Conservation (phyloP, 179 eudicot genomes). For the Beta corolliflora region DNA sequence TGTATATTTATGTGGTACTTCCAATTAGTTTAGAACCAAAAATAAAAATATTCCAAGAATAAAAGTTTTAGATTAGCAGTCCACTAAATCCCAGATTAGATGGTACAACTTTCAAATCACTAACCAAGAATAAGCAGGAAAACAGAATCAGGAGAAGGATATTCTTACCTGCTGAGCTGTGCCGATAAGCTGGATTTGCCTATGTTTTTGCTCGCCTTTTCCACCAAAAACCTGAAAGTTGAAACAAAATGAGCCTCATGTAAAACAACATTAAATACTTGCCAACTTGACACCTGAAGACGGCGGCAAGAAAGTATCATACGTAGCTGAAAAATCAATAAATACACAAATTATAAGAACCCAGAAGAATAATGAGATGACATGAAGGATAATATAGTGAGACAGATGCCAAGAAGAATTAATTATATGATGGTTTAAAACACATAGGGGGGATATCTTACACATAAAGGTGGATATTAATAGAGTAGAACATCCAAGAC, state of each 20-base stretch:
- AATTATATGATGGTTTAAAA: neutral
- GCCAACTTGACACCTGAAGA: neutral
- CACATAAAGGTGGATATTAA: neutral
- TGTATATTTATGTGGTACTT: neutral
- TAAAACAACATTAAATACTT: neutral
- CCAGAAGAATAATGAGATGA: neutral
- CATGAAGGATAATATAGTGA: neutral
- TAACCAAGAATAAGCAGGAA: neutral
- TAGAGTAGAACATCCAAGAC: neutral
- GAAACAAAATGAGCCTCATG: neutral
- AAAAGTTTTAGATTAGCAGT: neutral
- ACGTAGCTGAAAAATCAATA: neutral
- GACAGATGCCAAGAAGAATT: neutral
- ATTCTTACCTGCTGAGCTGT: constrained; percentile 66
- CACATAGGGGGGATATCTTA: neutral
- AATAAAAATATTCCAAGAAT: neutral
- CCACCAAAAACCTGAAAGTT: constrained; percentile 73
- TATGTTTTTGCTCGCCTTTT: constrained; percentile 76
- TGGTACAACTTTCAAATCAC: neutral
- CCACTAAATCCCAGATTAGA: neutral
- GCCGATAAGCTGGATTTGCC: constrained; percentile 87
- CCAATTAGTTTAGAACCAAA: neutral
- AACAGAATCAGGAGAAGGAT: neutral
- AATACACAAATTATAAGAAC: neutral
- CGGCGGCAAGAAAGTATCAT: neutral